Evolutionary conservation across 176 grass and related monocot species (phyloP), one percentile per base, ranked within the genome.

Genomic region (Phoenix dactylifera): DNA sequence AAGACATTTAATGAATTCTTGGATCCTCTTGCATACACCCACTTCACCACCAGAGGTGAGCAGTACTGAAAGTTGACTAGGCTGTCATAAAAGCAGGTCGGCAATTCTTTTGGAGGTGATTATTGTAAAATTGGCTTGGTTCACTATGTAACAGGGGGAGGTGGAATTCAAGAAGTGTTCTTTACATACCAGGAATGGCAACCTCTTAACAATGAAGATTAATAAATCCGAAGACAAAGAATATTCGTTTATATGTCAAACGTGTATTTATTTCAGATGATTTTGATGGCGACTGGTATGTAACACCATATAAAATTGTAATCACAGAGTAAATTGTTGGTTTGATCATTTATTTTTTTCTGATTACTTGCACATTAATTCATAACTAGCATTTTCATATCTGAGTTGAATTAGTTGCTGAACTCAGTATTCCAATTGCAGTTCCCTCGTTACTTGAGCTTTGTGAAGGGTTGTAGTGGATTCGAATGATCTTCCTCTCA

Each of bases 1-100:
- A 95, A 95, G 60, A 58, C 86, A 49, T 95, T 95, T 65, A 95
- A 95, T 86, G 90, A 95, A 24, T 95, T 95, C 62, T 52, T 89
- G 73, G 90, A 95, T 53, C 90, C 90, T 65, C 74, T 89, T 55
- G 51, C 86, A 17, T 76, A 84, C 75, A 83, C 82, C 5, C 90
- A 95, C 67, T 89, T 95, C 32, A 89, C 86, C 12, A 89, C n/a
- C 90, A 55, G 90, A 95, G 79, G 90, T 95, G 16, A 49, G 49
- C 18, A 50, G 4, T 60, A 58, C 4, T 64, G 5, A 61, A n/a
- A 67, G 22, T 75, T 14, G 35, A 44, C 35, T 44, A 14, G 35
- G 35, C 35, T 44, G 35, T 44, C 35, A 44, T 44, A 44, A 44
- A 28, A 44, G 9, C 1, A 44, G 35, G 9, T 44, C 12, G 10